Conservation (phyloP, 768 basidiomycete species). For the Suillus bovinus region DNA sequence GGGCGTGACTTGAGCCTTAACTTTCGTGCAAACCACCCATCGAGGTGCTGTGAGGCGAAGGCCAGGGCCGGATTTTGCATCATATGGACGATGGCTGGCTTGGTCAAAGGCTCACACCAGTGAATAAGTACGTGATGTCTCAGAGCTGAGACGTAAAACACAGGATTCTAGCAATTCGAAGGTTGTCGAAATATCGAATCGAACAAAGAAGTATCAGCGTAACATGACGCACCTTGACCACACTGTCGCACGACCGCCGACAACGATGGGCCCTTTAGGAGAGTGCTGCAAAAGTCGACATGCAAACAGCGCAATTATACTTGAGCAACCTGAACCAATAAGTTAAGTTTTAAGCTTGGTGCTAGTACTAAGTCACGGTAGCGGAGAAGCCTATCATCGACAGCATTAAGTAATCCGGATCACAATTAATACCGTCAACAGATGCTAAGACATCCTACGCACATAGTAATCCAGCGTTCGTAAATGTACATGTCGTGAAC, state of each 20-base stretch:
- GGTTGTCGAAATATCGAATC: neutral
- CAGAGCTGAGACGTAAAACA: neutral
- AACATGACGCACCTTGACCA: neutral
- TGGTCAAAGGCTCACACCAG: neutral
- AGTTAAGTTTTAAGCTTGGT: neutral
- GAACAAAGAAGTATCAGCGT: neutral
- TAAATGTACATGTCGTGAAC: neutral
- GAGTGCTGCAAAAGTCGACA: neutral
- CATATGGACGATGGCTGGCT: neutral
- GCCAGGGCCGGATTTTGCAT: neutral
- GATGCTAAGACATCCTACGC: neutral
- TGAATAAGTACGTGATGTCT: neutral
- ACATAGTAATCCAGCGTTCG: neutral
- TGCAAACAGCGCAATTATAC: neutral
- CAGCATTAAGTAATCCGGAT: neutral
- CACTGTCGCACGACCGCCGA: neutral
- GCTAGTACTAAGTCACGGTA: neutral
- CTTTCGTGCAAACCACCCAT: neutral
- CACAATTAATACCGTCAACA: neutral
- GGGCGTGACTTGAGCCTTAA: neutral
- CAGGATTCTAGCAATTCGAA: neutral
- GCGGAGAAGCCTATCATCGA: neutral
- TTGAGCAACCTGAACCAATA: neutral
- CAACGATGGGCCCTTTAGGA: neutral
- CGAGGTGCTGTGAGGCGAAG: neutral